Percentiles rank a stretch among this genome's conserved stretches.
These are phyloP conservation scores for Corrigiola litoralis DNA, from an alignment of 179 eudicot genomes.

Conservation along the genomic window DNA sequence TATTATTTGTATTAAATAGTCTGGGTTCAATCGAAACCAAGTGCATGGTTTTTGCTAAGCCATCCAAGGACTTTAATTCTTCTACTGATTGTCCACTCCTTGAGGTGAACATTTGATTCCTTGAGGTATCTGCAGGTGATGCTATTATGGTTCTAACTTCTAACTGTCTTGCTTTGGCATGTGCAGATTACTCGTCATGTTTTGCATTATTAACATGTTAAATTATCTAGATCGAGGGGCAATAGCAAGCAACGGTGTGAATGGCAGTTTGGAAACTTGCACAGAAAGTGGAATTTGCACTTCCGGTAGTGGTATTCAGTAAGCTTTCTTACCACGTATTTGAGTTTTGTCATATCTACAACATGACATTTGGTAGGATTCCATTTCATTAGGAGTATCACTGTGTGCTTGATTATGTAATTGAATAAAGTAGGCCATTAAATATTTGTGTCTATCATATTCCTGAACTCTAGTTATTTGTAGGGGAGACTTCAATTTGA, in stretches of 20 bases:
- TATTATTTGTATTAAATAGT: not conserved
- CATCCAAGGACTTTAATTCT: not conserved
- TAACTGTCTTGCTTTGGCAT: not conserved
- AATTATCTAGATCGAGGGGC: constrained; percentile 87
- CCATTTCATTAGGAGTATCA: not conserved
- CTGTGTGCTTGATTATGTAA: not conserved
- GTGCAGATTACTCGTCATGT: constrained; percentile 64
- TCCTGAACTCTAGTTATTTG: constrained; percentile 3
- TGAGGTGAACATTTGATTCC: not conserved
- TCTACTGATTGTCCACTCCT: not conserved
- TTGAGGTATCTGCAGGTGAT: not conserved
- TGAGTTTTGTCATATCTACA: not conserved
- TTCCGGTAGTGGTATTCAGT: constrained; percentile 82
- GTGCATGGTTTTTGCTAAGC: no score
- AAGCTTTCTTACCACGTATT: constrained; percentile 25
- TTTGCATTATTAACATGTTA: constrained; percentile 70
- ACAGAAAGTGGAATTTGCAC: constrained; percentile 53
- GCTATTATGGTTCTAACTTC: not conserved
- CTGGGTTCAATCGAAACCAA: no score
- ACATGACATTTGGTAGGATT: not conserved
- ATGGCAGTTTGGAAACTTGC: constrained; percentile 60
- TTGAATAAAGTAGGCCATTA: not conserved
- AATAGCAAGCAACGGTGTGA: constrained; percentile 89
- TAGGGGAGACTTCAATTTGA: constrained; percentile 75
- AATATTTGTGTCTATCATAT: not conserved